Evolutionary conservation across 1,284 basidiomycete species (phyloP).

Genomic region (Irpex sp.): DNA sequence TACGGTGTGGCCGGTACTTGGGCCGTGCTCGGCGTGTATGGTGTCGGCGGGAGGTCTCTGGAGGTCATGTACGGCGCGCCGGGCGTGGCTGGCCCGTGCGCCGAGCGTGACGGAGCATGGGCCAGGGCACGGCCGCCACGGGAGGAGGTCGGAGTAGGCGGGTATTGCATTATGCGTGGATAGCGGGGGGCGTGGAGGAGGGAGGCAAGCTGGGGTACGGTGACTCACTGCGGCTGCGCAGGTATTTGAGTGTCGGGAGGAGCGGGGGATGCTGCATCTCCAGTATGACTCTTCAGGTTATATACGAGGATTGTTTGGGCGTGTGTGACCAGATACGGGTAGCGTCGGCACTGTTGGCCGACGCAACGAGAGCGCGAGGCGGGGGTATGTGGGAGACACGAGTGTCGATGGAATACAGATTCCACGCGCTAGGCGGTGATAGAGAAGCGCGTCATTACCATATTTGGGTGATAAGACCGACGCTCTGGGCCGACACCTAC

Average conservation of each 20-base stretch:
- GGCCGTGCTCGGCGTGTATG: slow-evolving; percentile 5
- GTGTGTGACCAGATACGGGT: neutral
- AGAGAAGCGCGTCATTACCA: neutral
- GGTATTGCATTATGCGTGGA: slow-evolving; percentile 4
- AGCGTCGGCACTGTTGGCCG: slow-evolving; percentile 5
- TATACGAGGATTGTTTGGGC: slow-evolving; percentile 13
- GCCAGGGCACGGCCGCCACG: neutral
- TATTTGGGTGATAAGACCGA: slow-evolving; percentile 7
- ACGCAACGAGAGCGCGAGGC: slow-evolving; percentile 9
- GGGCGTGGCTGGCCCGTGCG: slow-evolving; percentile 6
- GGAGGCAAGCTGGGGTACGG: slow-evolving; percentile 3
- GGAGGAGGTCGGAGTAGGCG: slow-evolving; percentile 3
- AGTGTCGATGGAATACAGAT: slow-evolving; percentile 1
- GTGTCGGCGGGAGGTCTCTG: slow-evolving; percentile 11
- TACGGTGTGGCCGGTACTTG: slow-evolving; percentile 7
- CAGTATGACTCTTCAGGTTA: slow-evolving; percentile 9
- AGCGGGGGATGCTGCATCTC: slow-evolving; percentile 4
- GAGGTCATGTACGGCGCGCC: slow-evolving; percentile 15
- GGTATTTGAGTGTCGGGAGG: neutral
- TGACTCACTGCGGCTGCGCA: neutral
- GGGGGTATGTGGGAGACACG: slow-evolving; percentile 1
- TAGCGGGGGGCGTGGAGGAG: neutral
- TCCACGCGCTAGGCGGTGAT: slow-evolving; percentile 6
- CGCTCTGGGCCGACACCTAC: slow-evolving; percentile 10
- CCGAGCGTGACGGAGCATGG: slow-evolving; percentile 6